A percentile compares a stretch with the other conserved stretches of the same genome.
phyloP scores from a whole-genome alignment of 2,329 filamentous ascomycete species.

The Fusarium sp. region DNA sequence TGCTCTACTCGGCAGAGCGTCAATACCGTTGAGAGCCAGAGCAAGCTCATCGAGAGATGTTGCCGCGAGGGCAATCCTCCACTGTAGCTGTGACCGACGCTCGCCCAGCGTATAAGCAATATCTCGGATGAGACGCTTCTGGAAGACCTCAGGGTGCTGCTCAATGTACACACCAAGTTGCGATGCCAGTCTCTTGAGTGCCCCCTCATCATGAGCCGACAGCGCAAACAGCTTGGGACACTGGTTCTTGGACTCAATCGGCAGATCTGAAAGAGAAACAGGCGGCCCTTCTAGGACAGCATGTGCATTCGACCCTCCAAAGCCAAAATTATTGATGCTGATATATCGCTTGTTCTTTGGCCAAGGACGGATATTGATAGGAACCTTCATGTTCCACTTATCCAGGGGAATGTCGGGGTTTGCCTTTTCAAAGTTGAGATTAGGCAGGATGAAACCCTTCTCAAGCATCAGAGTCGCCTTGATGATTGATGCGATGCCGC shows the following conservation, averaged over 20 bases:
- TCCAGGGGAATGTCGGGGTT: slow-evolving; percentile 11
- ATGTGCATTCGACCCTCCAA: slow-evolving; percentile 14
- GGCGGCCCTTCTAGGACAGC: slow-evolving; percentile 3
- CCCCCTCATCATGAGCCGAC: slow-evolving; percentile 10
- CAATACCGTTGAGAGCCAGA: background rate
- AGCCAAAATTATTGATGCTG: slow-evolving; percentile 17
- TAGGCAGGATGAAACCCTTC: slow-evolving; percentile 16
- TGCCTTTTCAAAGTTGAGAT: slow-evolving; percentile 7
- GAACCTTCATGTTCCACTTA: slow-evolving; percentile 12
- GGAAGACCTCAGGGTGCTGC: background rate
- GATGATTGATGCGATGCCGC: slow-evolving; percentile 16
- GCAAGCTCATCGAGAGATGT: background rate
- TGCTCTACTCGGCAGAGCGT: background rate
- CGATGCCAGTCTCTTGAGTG: background rate
- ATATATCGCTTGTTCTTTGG: background rate
- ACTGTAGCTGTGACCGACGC: background rate
- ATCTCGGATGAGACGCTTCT: background rate
- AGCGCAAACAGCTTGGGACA: background rate
- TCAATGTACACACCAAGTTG: background rate
- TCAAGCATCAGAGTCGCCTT: slow-evolving; percentile 26
- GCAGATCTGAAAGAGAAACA: background rate
- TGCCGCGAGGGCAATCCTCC: background rate
- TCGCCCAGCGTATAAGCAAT: slow-evolving; percentile 10
- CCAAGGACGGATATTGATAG: background rate
- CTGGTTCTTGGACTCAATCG: background rate